Percentiles rank a stretch among this genome's conserved stretches.
Evolutionary conservation across 2,329 filamentous ascomycete species (phyloP).

Genomic region (Colletotrichum caudatum): DNA sequence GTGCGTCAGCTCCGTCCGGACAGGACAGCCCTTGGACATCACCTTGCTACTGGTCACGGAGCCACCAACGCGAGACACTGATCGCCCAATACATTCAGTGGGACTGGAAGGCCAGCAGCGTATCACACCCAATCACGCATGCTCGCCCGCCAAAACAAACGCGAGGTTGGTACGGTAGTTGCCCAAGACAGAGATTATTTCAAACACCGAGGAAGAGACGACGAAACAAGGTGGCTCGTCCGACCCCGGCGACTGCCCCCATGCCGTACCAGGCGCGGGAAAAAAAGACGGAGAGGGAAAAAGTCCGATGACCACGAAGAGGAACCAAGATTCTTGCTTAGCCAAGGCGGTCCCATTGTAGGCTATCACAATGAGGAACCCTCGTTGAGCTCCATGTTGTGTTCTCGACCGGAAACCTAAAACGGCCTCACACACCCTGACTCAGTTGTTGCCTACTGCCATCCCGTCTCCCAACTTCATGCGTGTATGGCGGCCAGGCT

Average conservation of each 20-base stretch:
- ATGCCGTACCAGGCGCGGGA: slow-evolving; percentile 20
- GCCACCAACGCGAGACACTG: slow-evolving; percentile 28
- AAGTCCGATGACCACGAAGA: slow-evolving; percentile 17
- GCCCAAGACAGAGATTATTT: slow-evolving; percentile 39
- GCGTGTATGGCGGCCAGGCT: slow-evolving; percentile 20
- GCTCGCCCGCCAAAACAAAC: slow-evolving; percentile 8
- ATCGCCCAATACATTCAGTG: too few species aligned
- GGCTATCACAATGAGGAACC: not conserved
- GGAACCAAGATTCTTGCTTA: not conserved
- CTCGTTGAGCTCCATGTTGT: slow-evolving; percentile 13
- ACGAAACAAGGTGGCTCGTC: slow-evolving; percentile 34
- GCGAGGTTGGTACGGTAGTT: slow-evolving; percentile 24
- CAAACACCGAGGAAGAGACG: slow-evolving; percentile 31
- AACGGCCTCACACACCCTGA: slow-evolving; percentile 39
- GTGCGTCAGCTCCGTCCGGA: not conserved
- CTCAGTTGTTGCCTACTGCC: slow-evolving; percentile 31
- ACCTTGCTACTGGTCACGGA: slow-evolving; percentile 3
- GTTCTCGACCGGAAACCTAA: slow-evolving; percentile 28
- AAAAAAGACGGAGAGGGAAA: not conserved
- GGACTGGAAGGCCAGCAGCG: slow-evolving; percentile 3
- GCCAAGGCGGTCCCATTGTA: not conserved
- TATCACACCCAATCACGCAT: slow-evolving; percentile 1
- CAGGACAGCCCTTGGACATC: not conserved
- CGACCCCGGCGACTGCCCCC: slow-evolving; percentile 13
- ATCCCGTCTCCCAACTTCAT: slow-evolving; percentile 38